Evolutionary conservation across 345 rosid species (phyloP).

Genomic region (Microthlaspi erraticum): DNA sequence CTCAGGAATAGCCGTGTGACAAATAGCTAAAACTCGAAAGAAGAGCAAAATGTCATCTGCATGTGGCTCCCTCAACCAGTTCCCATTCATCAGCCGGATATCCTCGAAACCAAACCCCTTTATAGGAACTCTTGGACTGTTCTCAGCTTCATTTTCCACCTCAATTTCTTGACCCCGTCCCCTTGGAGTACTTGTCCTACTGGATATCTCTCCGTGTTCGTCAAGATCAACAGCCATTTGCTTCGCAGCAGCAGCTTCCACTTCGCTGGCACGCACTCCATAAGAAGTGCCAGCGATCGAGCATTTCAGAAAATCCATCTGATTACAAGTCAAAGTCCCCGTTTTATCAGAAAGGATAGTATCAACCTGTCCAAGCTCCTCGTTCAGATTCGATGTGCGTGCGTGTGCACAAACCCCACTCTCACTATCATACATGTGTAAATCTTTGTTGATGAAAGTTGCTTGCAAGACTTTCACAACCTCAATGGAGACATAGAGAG

Average conservation of each 20-base stretch:
- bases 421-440: conserved; percentile 87
- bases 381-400: conserved; percentile 93
- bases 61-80: conserved; percentile 81
- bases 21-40: conserved; percentile 77
- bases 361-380: conserved; percentile 97
- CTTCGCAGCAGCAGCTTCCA: conserved; percentile 86
- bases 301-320: conserved; percentile 98
- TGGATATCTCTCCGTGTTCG: conserved; percentile 51
- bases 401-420: conserved; percentile 86
- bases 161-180: conserved; percentile 63
- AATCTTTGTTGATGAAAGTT: conserved; percentile 81
- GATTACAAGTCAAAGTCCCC: conserved; percentile 97
- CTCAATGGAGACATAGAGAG: conserved; percentile 95
- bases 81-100: conserved; percentile 72
- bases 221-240: conserved; percentile 85
- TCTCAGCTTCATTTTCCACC: conserved; percentile 63
- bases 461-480: conserved; percentile 98
- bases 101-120: conserved; percentile 95
- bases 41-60: conserved; percentile 57
- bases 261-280: conserved; percentile 76
- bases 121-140: conserved; percentile 52
- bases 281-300: conserved; percentile 89
- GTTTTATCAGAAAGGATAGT: conserved; percentile 98
- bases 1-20: conserved; percentile 97
- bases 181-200: conserved; percentile 48